phyloP scores from a whole-genome alignment of 2,329 filamentous ascomycete genomes.

The Alternaria dauci region DNA sequence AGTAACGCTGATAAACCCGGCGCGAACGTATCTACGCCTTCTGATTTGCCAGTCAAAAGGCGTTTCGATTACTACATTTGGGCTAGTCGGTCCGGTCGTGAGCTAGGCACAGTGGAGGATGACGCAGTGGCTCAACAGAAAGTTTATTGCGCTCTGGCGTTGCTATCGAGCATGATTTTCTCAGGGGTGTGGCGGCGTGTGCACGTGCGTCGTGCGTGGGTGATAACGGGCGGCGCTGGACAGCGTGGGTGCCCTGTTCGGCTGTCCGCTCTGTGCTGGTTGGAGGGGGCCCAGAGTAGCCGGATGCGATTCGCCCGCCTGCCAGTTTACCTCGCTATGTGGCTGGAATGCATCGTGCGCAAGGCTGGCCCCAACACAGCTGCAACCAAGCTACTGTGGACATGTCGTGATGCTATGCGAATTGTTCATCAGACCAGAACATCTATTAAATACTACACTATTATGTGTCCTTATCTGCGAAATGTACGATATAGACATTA shows the following conservation, averaged over 20 bases:
- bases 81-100: neutral
- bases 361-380: neutral
- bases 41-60: neutral
- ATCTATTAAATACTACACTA: constrained; percentile 8
- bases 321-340: neutral
- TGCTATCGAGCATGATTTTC: neutral
- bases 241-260: neutral
- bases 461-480: constrained; percentile 1
- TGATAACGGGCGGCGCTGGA: neutral
- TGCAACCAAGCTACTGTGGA: neutral
- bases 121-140: neutral
- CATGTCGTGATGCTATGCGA: neutral
- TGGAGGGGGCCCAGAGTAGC: neutral
- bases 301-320: neutral
- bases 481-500: neutral
- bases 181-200: neutral
- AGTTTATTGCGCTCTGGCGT: constrained; percentile 2
- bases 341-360: neutral
- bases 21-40: neutral
- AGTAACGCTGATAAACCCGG: neutral
- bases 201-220: neutral
- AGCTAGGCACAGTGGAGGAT: neutral
- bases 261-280: neutral
- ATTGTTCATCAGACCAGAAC: neutral
- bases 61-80: neutral